These are phyloP conservation scores for Capsicum baccatum DNA, from an alignment of 257 asterid species.

Conservation along the genomic window DNA sequence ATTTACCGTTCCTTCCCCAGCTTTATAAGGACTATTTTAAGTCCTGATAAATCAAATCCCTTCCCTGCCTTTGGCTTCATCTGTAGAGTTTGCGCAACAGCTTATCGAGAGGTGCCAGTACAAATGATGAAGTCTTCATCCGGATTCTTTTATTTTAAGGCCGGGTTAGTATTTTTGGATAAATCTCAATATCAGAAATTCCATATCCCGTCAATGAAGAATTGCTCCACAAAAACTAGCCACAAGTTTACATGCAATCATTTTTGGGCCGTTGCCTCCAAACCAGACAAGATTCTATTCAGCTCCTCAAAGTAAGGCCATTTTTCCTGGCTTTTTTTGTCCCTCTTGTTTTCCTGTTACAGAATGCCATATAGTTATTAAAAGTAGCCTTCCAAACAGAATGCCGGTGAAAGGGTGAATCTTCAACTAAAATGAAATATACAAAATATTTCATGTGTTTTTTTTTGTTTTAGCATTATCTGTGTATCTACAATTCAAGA, in stretches of 20 bases:
- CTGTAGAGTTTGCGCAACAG: neutral
- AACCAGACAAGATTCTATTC: constrained; percentile 51
- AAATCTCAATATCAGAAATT: neutral
- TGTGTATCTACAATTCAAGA: neutral
- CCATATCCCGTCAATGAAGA: constrained; percentile 12
- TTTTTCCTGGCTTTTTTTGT: constrained; percentile 42
- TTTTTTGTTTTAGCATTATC: constrained; percentile 4
- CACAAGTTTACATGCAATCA: constrained; percentile 33
- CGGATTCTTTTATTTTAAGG: constrained; percentile 4
- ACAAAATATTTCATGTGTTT: neutral
- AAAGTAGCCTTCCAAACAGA: neutral
- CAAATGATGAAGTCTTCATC: constrained; percentile 1
- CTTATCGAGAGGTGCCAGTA: neutral
- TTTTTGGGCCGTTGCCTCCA: constrained; percentile 45
- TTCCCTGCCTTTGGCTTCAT: neutral
- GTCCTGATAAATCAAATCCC: neutral
- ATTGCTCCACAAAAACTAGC: neutral
- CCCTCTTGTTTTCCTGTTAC: constrained; percentile 65
- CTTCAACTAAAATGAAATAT: neutral
- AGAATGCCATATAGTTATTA: constrained; percentile 7
- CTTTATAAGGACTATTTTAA: neutral
- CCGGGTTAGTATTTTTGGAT: neutral
- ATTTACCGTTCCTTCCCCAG: neutral
- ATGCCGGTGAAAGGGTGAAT: neutral
- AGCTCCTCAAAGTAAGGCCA: constrained; percentile 77